These are phyloP conservation scores for Mortierella sp. DNA, from an alignment of 371 early-diverging fungal species.

Conservation along the genomic window DNA sequence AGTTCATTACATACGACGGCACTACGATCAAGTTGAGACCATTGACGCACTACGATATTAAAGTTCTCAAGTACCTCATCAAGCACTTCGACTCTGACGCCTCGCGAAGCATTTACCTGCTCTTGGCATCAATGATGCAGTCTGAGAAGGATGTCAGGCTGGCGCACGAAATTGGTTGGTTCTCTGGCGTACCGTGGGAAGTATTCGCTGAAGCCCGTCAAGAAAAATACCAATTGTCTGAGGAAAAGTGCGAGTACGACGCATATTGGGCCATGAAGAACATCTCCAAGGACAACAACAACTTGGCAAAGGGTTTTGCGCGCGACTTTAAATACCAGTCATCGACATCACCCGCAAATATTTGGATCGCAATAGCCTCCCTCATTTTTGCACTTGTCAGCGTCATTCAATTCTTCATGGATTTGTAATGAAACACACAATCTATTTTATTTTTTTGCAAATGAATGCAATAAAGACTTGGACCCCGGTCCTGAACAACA, in stretches of 20 bases:
- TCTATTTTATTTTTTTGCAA: too few relatives aligned
- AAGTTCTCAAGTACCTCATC: slow-evolving; percentile 4
- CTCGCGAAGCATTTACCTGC: slow-evolving; percentile 1
- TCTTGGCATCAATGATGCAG: neutral
- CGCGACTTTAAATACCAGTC: slow-evolving; percentile 6
- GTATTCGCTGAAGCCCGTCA: neutral
- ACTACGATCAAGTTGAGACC: neutral
- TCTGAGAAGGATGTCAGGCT: slow-evolving; percentile 1
- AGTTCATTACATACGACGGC: slow-evolving; percentile 4
- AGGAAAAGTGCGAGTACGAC: neutral
- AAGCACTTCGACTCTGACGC: slow-evolving; percentile 2
- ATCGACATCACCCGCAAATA: slow-evolving; percentile 1
- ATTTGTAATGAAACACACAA: neutral
- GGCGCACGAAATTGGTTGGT: slow-evolving; percentile 9
- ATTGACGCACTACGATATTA: slow-evolving; percentile 1
- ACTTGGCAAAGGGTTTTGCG: neutral
- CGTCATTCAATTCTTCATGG: neutral
- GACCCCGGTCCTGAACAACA: neutral
- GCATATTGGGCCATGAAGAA: neutral
- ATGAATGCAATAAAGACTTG: neutral
- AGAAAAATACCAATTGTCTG: neutral
- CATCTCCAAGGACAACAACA: neutral
- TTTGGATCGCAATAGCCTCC: neutral
- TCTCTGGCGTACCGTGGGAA: slow-evolving; percentile 3
- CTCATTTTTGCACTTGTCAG: slow-evolving; percentile 1